Evolutionary conservation across 768 basidiomycete species (phyloP), one percentile per base, ranked within the genome.

Genomic region (Cubamyces sp.): DNA sequence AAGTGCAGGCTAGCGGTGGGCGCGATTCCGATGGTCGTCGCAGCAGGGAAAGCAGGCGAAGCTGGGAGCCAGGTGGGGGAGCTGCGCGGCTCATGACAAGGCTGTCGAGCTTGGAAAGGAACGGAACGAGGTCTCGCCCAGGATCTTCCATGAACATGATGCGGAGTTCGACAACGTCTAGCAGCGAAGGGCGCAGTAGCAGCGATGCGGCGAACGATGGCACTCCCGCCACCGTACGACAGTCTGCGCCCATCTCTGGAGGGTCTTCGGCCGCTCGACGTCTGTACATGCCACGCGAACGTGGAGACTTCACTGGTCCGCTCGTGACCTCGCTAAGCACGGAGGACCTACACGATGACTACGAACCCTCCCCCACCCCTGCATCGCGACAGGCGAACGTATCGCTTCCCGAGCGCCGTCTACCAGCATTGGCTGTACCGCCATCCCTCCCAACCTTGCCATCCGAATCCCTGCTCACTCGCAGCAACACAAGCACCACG

Each of bases 391-490:
- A 72, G 28, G 68, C 70, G 25, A 69, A 56, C 54, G 57, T 56
- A 62, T 78, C 58, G 21, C 55, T 59, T 34, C 64, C 64, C 23
- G 83, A 83, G n/a, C 79, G 81, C 37, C 80, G 81, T 49, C 70
- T 86, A 5, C 81, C 84, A 2, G 73, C 82, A 8, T 23, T 88
- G 23, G 65, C 80, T 2, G 83, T 87, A 3, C 84, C 88, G 0
- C 82, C 84, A 45, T 85, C 88, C 0, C 76, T 88, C 2, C 81
- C 86, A 0, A 76, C 78, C 23, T 78, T 87, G 11, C 86, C 86
- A 0, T 87, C 87, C 2, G 88, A 90, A 70, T 78, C 81, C 0
- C 65, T 75, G 14, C 41, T 67, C 45, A 28, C 48, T 54, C 41
- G 48, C 57, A 55, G 54, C 21, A 61, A 60, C 65, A 56, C 58